These are phyloP conservation scores for Malus hybrid DNA, from an alignment of 331 rosid species.

Conservation along the genomic window DNA sequence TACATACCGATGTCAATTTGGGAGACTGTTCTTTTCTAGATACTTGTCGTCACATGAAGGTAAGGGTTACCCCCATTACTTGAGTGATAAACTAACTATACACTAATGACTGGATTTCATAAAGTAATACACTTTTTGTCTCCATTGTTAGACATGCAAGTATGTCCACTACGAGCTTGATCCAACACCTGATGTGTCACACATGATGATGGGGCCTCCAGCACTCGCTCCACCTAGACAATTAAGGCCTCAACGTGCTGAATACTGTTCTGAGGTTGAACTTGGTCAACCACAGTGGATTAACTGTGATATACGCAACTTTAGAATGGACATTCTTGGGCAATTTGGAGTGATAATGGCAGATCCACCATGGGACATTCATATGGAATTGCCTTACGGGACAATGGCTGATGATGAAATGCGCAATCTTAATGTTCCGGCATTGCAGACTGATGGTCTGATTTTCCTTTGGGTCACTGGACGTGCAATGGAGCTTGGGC, in stretches of 20 bases:
- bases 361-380: slow-evolving; percentile 99
- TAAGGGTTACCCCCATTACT: slow-evolving; percentile 11
- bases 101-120: neutral
- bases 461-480: slow-evolving; percentile 99
- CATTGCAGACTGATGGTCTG: slow-evolving; percentile 90
- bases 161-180: slow-evolving; percentile 94
- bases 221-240: slow-evolving; percentile 51
- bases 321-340: slow-evolving; percentile 97
- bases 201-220: slow-evolving; percentile 52
- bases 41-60: slow-evolving; percentile 99
- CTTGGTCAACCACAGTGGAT: slow-evolving; percentile 99
- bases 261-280: slow-evolving; percentile 94
- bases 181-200: slow-evolving; percentile 74
- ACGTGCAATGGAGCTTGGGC: slow-evolving; percentile 99
- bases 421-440: slow-evolving; percentile 98
- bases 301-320: slow-evolving; percentile 89
- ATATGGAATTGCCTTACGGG: slow-evolving; percentile 97
- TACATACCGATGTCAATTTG: slow-evolving; percentile 85
- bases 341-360: slow-evolving; percentile 99
- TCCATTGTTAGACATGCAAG: slow-evolving; percentile 72
- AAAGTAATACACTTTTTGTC: slow-evolving; percentile 3
- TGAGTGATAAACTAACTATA: neutral
- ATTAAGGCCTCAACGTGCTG: slow-evolving; percentile 82
- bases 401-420: slow-evolving; percentile 99
- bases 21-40: slow-evolving; percentile 98